Conservation (phyloP, 805 yeast species). For the Yamadazyma philogaea region DNA sequence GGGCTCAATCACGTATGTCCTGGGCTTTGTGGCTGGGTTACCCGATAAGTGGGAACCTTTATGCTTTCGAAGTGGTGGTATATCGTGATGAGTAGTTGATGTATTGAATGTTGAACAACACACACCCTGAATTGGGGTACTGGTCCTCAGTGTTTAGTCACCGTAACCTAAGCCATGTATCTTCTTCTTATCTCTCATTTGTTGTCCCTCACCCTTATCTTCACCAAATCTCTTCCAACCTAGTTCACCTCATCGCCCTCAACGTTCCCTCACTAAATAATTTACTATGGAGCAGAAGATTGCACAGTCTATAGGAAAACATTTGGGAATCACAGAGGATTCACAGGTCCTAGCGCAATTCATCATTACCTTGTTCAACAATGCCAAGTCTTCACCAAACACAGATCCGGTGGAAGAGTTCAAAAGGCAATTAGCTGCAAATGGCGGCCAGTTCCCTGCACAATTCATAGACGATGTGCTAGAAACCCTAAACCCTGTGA, state of each 20-base stretch:
- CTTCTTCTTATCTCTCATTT: not conserved
- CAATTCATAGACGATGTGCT: constrained; percentile 26
- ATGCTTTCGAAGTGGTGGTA: too few species aligned
- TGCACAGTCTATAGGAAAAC: constrained; percentile 1
- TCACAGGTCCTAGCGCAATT: constrained; percentile 10
- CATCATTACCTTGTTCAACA: constrained; percentile 10
- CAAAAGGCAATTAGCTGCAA: constrained; percentile 20
- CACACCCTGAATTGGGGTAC: too few species aligned
- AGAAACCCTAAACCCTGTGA: constrained; percentile 12
- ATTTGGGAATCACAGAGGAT: constrained; percentile 12
- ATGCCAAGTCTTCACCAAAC: not conserved
- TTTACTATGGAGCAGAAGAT: not conserved
- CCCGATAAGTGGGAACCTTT: too few species aligned
- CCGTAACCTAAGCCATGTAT: not conserved
- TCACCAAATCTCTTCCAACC: not conserved
- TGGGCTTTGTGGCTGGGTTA: too few species aligned
- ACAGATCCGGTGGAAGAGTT: constrained; percentile 1
- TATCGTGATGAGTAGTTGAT: too few species aligned
- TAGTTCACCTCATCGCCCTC: not conserved
- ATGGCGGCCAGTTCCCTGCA: constrained; percentile 42
- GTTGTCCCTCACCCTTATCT: not conserved
- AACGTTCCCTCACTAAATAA: not conserved
- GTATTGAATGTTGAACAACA: too few species aligned
- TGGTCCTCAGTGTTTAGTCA: too few species aligned
- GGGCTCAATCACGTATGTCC: too few species aligned